Percentiles rank a stretch among this genome's conserved stretches.
These are phyloP conservation scores for Suhomyces terraborum DNA, from an alignment of 1,139 yeast genomes.

Conservation along the genomic window DNA sequence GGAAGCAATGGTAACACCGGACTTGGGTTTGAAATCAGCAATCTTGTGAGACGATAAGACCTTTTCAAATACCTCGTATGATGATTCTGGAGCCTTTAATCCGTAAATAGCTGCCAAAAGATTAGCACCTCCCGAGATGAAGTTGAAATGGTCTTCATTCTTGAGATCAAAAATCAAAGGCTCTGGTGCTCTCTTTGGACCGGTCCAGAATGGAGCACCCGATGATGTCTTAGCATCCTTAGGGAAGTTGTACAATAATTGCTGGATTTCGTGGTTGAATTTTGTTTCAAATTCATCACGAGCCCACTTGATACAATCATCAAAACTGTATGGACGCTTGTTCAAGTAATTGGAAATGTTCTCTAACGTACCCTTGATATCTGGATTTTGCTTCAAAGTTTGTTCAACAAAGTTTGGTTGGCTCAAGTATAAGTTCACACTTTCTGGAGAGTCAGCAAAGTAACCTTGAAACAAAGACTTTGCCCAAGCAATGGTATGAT, in stretches of 20 bases:
- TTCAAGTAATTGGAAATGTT: conserved; percentile 72
- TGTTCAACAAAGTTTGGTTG: conserved; percentile 93
- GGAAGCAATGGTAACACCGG: conserved; percentile 81
- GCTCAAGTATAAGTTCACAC: conserved; percentile 84
- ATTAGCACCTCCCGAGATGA: conserved; percentile 87
- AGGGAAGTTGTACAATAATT: conserved; percentile 91
- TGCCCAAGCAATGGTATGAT: conserved; percentile 99
- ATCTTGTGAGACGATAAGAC: conserved; percentile 50
- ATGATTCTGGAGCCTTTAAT: conserved; percentile 52
- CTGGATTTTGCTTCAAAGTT: conserved; percentile 88
- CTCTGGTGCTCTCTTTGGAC: conserved; percentile 94
- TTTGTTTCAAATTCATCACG: conserved; percentile 83
- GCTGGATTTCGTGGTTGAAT: conserved; percentile 83
- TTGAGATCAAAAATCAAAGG: conserved; percentile 76
- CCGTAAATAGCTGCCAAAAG: conserved; percentile 91
- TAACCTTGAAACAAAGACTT: conserved; percentile 93
- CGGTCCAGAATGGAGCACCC: conserved; percentile 97
- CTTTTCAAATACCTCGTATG: conserved; percentile 49
- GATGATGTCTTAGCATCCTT: conserved; percentile 85
- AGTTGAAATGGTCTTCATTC: conserved; percentile 77
- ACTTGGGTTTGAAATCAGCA: conserved; percentile 63
- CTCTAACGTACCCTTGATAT: conserved; percentile 82
- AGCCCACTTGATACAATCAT: conserved; percentile 96
- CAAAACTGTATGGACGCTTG: conserved; percentile 85
- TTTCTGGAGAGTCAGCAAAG: conserved; percentile 87